Evolutionary conservation across 768 basidiomycete species (phyloP), one percentile per base, ranked within the genome.

Genomic region (Lentinula lateritia): DNA sequence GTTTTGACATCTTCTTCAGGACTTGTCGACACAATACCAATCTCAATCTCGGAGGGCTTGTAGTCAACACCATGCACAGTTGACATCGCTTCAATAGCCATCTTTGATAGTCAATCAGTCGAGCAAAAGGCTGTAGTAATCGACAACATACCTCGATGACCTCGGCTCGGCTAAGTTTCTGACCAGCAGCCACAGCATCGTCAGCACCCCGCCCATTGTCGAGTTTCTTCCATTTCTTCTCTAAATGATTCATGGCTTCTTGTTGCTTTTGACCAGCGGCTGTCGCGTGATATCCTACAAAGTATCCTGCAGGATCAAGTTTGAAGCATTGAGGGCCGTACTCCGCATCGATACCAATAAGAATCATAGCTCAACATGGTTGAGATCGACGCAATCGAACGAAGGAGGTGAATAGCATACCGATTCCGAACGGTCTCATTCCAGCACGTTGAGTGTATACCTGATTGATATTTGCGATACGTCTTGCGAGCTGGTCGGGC

Each of bases 181-280:
- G 83, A 59, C 92, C 89, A 2, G 93, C 93, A 52, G 81, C 80
- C 13, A 81, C 80, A 13, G 93, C 81, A 72, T 95, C 89, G 54
- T 94, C 90, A 0, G 88, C 90, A 20, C 92, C 92, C 57, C 76
- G 76, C 15, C 90, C 90, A 23, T 81, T 83, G 68, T 92, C 88
- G 35, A 94, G 78, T 73, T 94, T 94, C 80, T 98, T 99, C 95
- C 94, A 98, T 73, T 93, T 93, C 79, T 98, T 98, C 78, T 99
- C 97, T 48, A 99, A 81, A 70, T 94, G 91, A 73, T 98, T 98
- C 88, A 95, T 97, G 1, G 93, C 95, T 71, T 99, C 97, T 70
- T 97, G 96, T 69, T 98, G 97, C 69, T 99, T 98, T 73, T 92
- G 90, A 0, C 97, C 97, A 2, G 95, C 90, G 0, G 96, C 87